A percentile compares a stretch with the other conserved stretches of the same genome.
These are phyloP conservation scores for Trichoderma sp. DNA, from an alignment of 2,329 filamentous ascomycete species.

Conservation along the genomic window DNA sequence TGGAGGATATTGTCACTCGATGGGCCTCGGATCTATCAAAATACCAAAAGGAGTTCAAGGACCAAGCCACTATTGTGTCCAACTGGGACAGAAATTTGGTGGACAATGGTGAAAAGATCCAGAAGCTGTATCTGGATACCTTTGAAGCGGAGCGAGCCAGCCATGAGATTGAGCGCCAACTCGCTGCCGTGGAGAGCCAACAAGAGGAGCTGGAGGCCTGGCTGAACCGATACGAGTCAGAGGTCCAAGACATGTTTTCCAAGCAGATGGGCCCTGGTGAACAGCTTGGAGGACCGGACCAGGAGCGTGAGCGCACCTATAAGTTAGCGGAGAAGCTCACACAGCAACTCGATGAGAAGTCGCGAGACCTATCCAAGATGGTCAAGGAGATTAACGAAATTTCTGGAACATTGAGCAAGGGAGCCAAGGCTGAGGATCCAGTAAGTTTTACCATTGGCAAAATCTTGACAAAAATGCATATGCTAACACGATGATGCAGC, in stretches of 20 bases:
- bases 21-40: constrained; percentile 96
- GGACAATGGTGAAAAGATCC: constrained; percentile 92
- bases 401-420: constrained; percentile 85
- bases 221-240: constrained; percentile 87
- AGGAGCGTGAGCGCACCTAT: constrained; percentile 94
- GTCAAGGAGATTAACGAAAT: constrained; percentile 97
- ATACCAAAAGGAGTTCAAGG: constrained; percentile 95
- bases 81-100: constrained; percentile 91
- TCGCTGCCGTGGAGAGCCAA: constrained; percentile 85
- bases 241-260: constrained; percentile 85
- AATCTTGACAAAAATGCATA: not conserved
- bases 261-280: constrained; percentile 76
- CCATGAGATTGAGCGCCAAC: constrained; percentile 88
- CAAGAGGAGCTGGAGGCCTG: constrained; percentile 87
- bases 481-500: constrained; percentile 48
- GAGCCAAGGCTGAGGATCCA: constrained; percentile 82
- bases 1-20: constrained; percentile 97
- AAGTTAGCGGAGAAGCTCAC: constrained; percentile 93
- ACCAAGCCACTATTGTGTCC: constrained; percentile 83
- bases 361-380: constrained; percentile 90
- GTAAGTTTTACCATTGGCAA: constrained; percentile 55
- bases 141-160: constrained; percentile 93
- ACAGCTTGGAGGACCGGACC: constrained; percentile 81
- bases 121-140: constrained; percentile 86
- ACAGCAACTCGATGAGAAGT: constrained; percentile 89